phyloP scores from a whole-genome alignment of 768 basidiomycete species.

The Kwoniella dendrophila region DNA sequence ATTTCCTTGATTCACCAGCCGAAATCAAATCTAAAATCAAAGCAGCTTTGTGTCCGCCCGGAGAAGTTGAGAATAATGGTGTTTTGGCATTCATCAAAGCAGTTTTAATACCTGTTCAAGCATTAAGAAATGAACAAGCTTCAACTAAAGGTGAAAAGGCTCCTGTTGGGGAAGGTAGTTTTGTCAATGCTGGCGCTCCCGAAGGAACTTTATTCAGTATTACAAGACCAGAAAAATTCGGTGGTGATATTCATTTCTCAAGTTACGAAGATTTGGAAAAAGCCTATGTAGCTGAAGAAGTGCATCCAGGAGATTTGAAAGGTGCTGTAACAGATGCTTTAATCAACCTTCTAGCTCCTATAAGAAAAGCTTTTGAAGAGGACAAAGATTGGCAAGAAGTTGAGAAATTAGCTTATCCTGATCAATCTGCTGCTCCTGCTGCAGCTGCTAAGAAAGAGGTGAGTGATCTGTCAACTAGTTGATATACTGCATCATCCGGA shows the following conservation, averaged over 20 bases:
- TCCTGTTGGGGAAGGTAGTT: slow-evolving; percentile 64
- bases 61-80: slow-evolving; percentile 83
- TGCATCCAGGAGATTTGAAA: slow-evolving; percentile 93
- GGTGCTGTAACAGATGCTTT: slow-evolving; percentile 72
- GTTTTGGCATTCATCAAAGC: slow-evolving; percentile 79
- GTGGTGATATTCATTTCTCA: slow-evolving; percentile 70
- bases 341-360: slow-evolving; percentile 73
- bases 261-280: slow-evolving; percentile 68
- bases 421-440: slow-evolving; percentile 28
- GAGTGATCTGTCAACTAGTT: not conserved
- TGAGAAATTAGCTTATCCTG: slow-evolving; percentile 79
- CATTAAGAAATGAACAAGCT: slow-evolving; percentile 68
- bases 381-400: slow-evolving; percentile 78
- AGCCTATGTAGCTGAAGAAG: slow-evolving; percentile 72
- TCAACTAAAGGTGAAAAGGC: slow-evolving; percentile 58
- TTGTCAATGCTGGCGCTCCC: slow-evolving; percentile 70
- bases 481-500: not conserved
- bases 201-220: slow-evolving; percentile 80
- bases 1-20: slow-evolving; percentile 87
- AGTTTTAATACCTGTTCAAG: slow-evolving; percentile 84
- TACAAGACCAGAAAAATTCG: slow-evolving; percentile 74
- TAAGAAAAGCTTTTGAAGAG: slow-evolving; percentile 73
- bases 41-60: slow-evolving; percentile 90
- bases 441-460: slow-evolving; percentile 26
- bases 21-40: slow-evolving; percentile 86